phyloP scores from a whole-genome alignment of 306 rosid genomes.

The Vachellia pachyceras region DNA sequence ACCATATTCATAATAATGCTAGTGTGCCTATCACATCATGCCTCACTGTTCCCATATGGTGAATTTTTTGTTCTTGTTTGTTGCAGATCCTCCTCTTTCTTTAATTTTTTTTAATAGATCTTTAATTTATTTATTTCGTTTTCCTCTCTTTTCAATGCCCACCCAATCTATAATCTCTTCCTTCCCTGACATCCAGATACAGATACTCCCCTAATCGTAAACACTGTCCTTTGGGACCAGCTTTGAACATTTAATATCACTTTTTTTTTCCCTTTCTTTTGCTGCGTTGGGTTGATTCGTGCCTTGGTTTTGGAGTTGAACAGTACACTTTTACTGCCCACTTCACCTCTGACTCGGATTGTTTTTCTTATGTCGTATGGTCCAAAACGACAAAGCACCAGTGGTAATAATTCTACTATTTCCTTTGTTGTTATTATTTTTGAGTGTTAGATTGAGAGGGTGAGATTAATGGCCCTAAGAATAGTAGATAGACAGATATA shows the following conservation, averaged over 20 bases:
- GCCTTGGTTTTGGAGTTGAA: neutral
- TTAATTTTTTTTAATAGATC: too few relatives aligned
- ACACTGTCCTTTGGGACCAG: conserved; percentile 46
- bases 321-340: neutral
- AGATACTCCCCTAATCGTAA: conserved; percentile 9
- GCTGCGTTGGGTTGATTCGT: neutral
- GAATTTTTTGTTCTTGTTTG: neutral
- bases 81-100: neutral
- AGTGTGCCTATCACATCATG: conserved; percentile 48
- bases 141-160: conserved; percentile 1
- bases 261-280: neutral
- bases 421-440: too few relatives aligned
- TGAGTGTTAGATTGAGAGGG: neutral
- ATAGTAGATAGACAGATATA: too few relatives aligned
- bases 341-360: conserved; percentile 7
- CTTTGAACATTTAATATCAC: conserved; percentile 3
- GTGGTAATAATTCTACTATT: too few relatives aligned
- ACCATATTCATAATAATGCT: conserved; percentile 23
- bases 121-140: conserved; percentile 1
- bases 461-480: neutral
- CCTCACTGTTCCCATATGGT: conserved; percentile 12
- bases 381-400: neutral
- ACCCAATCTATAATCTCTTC: conserved; percentile 1
- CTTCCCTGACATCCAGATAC: conserved; percentile 34
- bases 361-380: neutral